These are phyloP conservation scores for Calonectria hongkongensis DNA, from an alignment of 2,329 filamentous ascomycete species.

Conservation along the genomic window DNA sequence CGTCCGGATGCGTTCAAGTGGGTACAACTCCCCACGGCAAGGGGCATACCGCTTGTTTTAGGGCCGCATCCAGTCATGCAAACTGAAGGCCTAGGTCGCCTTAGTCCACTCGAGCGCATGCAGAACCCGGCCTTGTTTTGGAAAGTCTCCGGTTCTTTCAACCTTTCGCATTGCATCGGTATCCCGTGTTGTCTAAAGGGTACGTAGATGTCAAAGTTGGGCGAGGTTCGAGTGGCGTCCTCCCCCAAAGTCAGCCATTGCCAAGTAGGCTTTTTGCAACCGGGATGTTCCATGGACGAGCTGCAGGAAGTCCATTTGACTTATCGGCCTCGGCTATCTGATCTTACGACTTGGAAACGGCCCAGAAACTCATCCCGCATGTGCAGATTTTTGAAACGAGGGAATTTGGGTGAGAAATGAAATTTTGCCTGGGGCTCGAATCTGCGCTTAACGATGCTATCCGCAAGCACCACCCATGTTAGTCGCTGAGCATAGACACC, in stretches of 20 bases:
- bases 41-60: conserved; percentile 15
- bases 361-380: conserved; percentile 8
- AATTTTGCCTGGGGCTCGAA: neutral
- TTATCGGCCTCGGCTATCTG: conserved; percentile 2
- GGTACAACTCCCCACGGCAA: conserved; percentile 17
- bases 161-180: conserved; percentile 10
- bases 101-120: conserved; percentile 1
- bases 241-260: neutral
- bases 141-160: neutral
- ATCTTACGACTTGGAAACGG: conserved; percentile 11
- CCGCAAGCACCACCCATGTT: conserved; percentile 8
- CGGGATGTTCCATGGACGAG: conserved; percentile 17
- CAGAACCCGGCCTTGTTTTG: conserved; percentile 15
- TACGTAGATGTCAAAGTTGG: neutral
- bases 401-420: neutral
- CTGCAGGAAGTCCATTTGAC: neutral
- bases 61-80: conserved; percentile 18
- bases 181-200: conserved; percentile 8
- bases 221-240: neutral
- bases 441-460: neutral
- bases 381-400: conserved; percentile 11
- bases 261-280: neutral
- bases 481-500: neutral
- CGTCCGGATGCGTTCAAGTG: conserved; percentile 11
- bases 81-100: neutral